phyloP scores from a whole-genome alignment of 2,329 filamentous ascomycete species.

The Pseudogymnoascus sp. region DNA sequence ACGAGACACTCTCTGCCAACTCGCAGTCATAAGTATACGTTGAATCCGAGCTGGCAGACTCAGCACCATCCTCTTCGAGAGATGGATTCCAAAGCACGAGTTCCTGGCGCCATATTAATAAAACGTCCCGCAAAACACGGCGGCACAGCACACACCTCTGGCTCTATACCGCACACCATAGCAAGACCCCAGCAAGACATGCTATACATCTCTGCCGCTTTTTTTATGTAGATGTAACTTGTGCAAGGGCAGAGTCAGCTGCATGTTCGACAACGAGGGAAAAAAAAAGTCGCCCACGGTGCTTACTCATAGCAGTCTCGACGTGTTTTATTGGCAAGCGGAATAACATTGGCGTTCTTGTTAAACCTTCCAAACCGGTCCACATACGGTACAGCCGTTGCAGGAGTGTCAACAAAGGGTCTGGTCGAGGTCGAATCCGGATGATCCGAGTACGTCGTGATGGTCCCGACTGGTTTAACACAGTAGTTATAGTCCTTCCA shows the following conservation, averaged over 20 bases:
- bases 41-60: neutral
- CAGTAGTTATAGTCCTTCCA: neutral
- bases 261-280: neutral
- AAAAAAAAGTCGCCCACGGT: neutral
- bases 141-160: neutral
- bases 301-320: neutral
- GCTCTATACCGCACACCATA: neutral
- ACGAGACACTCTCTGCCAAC: neutral
- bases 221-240: neutral
- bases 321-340: neutral
- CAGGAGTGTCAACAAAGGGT: neutral
- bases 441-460: neutral
- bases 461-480: neutral
- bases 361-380: neutral
- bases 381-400: neutral
- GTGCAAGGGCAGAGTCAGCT: neutral
- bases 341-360: neutral
- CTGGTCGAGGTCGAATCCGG: neutral
- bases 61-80: neutral
- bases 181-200: neutral
- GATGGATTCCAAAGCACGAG: neutral
- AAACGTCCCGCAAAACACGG: neutral
- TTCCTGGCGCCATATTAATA: neutral
- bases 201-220: neutral
- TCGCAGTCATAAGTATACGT: neutral